Percentiles rank a stretch among this genome's conserved stretches.
These are phyloP conservation scores for Fonsecaea nubica DNA, from an alignment of 2,329 filamentous ascomycete species.

Conservation along the genomic window DNA sequence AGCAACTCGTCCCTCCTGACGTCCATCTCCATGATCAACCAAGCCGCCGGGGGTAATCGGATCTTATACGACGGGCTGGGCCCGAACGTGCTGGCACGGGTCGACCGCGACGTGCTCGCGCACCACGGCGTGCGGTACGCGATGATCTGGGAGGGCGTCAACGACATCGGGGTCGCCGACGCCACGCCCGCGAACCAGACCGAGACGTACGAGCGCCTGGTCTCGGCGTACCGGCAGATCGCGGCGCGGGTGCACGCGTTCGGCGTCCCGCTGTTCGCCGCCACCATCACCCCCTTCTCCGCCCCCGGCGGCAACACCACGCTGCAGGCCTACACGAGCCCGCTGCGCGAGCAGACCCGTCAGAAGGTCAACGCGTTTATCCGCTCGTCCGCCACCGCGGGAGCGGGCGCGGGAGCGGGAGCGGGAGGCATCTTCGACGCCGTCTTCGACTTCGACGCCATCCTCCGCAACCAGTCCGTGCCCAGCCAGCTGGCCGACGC, in stretches of 20 bases:
- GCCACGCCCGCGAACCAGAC: constrained; percentile 54
- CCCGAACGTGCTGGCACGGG: constrained; percentile 64
- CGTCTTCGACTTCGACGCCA: constrained; percentile 67
- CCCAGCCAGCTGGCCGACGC: constrained; percentile 56
- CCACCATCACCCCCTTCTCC: constrained; percentile 70
- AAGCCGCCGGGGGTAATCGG: constrained; percentile 73
- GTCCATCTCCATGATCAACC: constrained; percentile 65
- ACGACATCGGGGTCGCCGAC: constrained; percentile 67
- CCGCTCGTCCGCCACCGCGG: constrained; percentile 46
- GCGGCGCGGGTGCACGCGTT: constrained; percentile 60
- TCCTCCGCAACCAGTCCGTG: constrained; percentile 60
- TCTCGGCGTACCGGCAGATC: constrained; percentile 66
- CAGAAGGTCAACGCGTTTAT: constrained; percentile 68
- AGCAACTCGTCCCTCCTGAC: constrained; percentile 46
- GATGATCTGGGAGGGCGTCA: constrained; percentile 72
- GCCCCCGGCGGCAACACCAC: constrained; percentile 45
- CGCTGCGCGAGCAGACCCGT: constrained; percentile 63
- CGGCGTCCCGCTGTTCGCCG: constrained; percentile 65
- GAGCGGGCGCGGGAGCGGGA: too few relatives aligned
- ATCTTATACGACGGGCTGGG: constrained; percentile 68
- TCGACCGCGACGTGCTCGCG: constrained; percentile 69
- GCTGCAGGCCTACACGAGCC: constrained; percentile 61
- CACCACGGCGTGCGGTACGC: constrained; percentile 65
- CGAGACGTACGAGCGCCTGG: constrained; percentile 58
- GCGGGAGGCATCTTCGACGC: constrained; percentile 62